These are phyloP conservation scores for Amanita molliuscula DNA, from an alignment of 768 basidiomycete species.

Conservation along the genomic window DNA sequence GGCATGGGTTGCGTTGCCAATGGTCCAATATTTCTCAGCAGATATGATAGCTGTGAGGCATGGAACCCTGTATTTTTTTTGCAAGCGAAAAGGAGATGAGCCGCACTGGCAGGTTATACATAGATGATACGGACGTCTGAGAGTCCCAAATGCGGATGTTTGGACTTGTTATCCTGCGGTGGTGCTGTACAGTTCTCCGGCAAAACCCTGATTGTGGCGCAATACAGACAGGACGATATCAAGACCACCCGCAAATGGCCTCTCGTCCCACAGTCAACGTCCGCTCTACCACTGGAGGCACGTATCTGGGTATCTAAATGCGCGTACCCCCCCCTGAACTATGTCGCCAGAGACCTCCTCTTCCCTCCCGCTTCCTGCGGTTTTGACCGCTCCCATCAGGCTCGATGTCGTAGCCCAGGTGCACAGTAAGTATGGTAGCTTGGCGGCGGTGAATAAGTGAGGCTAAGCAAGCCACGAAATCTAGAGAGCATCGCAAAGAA, in stretches of 20 bases:
- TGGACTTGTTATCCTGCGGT: neutral
- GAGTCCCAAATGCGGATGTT: neutral
- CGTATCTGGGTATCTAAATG: conserved; percentile 11
- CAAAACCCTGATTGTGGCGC: conserved; percentile 2
- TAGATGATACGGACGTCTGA: too few species aligned
- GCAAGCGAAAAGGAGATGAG: too few species aligned
- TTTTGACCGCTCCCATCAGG: conserved; percentile 96
- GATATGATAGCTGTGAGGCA: too few species aligned
- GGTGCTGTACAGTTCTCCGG: conserved; percentile 5
- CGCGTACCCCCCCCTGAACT: conserved; percentile 7
- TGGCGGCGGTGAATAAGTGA: neutral
- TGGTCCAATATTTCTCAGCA: too few species aligned
- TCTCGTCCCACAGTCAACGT: conserved; percentile 89
- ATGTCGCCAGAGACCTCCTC: conserved; percentile 58
- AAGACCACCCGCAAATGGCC: conserved; percentile 62
- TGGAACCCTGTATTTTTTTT: too few species aligned
- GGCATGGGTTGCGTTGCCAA: too few species aligned
- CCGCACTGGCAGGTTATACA: too few species aligned
- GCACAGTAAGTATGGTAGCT: conserved; percentile 69
- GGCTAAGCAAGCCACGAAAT: neutral
- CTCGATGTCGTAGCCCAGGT: conserved; percentile 98
- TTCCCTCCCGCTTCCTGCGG: conserved; percentile 89
- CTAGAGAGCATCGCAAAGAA: conserved; percentile 97
- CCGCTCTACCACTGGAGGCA: conserved; percentile 67
- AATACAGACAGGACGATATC: conserved; percentile 12